Evolutionary conservation across 257 asterid genomes (phyloP).

Genomic region (Capsicum chinense): DNA sequence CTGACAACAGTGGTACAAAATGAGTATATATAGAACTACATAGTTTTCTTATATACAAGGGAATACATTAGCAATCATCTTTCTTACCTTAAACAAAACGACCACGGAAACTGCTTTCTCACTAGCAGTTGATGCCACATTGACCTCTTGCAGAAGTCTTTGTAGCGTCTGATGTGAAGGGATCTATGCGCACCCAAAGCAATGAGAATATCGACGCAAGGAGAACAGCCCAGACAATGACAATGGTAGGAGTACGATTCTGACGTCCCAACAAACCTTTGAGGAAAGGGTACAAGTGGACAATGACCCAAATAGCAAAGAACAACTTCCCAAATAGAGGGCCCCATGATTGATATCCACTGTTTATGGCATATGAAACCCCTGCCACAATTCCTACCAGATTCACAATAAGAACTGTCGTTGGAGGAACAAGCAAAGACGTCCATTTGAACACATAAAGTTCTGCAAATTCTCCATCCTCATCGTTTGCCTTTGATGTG

Average conservation of each 20-base stretch:
- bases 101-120: slow-evolving; percentile 7
- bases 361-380: slow-evolving; percentile 81
- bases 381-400: slow-evolving; percentile 89
- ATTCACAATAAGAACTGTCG: slow-evolving; percentile 79
- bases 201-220: slow-evolving; percentile 92
- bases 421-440: slow-evolving; percentile 83
- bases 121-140: slow-evolving; percentile 77
- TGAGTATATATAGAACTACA: not conserved
- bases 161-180: slow-evolving; percentile 62
- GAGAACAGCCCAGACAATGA: slow-evolving; percentile 90
- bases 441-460: slow-evolving; percentile 93
- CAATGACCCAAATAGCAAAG: slow-evolving; percentile 88
- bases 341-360: slow-evolving; percentile 95
- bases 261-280: slow-evolving; percentile 82
- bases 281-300: slow-evolving; percentile 90
- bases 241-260: slow-evolving; percentile 94
- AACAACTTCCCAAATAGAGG: slow-evolving; percentile 78
- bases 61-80: not conserved
- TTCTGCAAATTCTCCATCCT: slow-evolving; percentile 79
- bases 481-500: slow-evolving; percentile 81
- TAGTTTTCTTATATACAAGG: slow-evolving; percentile 31
- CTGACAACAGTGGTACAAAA: slow-evolving; percentile 26
- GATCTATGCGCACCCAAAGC: slow-evolving; percentile 92
- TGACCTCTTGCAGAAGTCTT: slow-evolving; percentile 62
- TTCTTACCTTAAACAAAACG: not conserved